Base-by-base conservation (phyloP, 192 early-diverging fungal genomes). In the Coemansia sp. region DNA sequence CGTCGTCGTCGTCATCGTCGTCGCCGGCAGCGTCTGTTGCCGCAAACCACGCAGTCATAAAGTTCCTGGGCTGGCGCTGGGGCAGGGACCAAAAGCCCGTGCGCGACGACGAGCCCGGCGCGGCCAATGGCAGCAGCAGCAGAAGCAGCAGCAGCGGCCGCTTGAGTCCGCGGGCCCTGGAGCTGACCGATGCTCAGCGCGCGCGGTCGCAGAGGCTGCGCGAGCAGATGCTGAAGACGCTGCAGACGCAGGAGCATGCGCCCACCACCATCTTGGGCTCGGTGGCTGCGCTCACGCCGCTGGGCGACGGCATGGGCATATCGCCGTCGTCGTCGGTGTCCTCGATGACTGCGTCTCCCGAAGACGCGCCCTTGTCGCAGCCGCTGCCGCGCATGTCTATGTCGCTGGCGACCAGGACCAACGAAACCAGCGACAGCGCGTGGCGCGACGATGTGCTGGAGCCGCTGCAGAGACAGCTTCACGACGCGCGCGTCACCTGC, bases 61-160 rank as follows among this genome's bases (percentile, higher is more conserved):
- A 66, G 65, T 66, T 78, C 27, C 59, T 78, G 30, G 75, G 70
- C 34, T 78, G 75, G 75, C 75, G 67, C 7, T 78, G 75, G 75
- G 36, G 55, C 67, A 78, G 65, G 24, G 64, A 78, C 57, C 39
- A 42, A 18, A 42, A 42, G 16, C 39, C 39, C 14, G 16, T 42
- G 39, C 39, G 39, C 13, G 39, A 42, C 14, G 30, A 29, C 18
- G 49, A n/a, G n/a, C n/a, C n/a, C n/a, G n/a, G n/a, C n/a, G n/a
- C n/a, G n/a, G n/a, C n/a, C n/a, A n/a, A n/a, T n/a, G n/a, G n/a
- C n/a, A n/a, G n/a, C n/a, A n/a, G n/a, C n/a, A n/a, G n/a, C n/a
- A n/a, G n/a, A n/a, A n/a, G n/a, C n/a, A n/a, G n/a, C n/a, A n/a
- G n/a, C 16, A 46, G 53, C 48, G 67, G 67, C 1, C 42, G 56